phyloP scores from a whole-genome alignment of 2,329 filamentous ascomycete genomes.

The Phaeosphaeriaceae sp. region DNA sequence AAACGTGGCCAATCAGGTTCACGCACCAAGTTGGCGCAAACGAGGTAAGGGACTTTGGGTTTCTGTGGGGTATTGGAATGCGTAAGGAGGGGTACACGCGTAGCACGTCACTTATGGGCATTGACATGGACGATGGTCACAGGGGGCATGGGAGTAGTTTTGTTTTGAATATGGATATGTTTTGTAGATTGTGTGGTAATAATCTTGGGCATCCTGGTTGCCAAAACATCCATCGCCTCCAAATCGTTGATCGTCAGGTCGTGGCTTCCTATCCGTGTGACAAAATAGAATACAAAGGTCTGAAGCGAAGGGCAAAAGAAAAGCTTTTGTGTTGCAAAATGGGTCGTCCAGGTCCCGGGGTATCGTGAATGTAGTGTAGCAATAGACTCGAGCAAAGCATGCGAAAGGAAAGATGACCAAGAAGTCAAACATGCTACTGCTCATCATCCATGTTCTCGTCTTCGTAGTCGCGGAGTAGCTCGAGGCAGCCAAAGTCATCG shows the following conservation, averaged over 20 bases:
- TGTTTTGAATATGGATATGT: no score
- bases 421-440: slow-evolving; percentile 4
- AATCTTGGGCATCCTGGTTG: no score
- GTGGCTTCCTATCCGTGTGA: neutral
- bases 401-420: neutral
- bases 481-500: slow-evolving; percentile 35
- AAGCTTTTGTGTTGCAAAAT: slow-evolving; percentile 8
- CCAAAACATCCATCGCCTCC: no score
- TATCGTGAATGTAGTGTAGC: slow-evolving; percentile 12
- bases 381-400: slow-evolving; percentile 1
- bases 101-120: no score
- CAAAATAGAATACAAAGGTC: neutral
- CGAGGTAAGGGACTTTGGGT: no score
- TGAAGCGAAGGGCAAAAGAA: slow-evolving; percentile 1
- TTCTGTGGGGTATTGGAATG: no score
- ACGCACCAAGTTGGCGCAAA: no score
- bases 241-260: neutral
- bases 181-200: no score
- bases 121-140: no score
- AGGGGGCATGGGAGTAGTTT: no score
- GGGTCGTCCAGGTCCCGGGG: slow-evolving; percentile 13
- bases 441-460: slow-evolving; percentile 32
- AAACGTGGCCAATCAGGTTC: no score
- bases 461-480: slow-evolving; percentile 40
- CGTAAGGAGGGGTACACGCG: no score